phyloP scores from a whole-genome alignment of 306 rosid genomes.

The Lablab purpureus region DNA sequence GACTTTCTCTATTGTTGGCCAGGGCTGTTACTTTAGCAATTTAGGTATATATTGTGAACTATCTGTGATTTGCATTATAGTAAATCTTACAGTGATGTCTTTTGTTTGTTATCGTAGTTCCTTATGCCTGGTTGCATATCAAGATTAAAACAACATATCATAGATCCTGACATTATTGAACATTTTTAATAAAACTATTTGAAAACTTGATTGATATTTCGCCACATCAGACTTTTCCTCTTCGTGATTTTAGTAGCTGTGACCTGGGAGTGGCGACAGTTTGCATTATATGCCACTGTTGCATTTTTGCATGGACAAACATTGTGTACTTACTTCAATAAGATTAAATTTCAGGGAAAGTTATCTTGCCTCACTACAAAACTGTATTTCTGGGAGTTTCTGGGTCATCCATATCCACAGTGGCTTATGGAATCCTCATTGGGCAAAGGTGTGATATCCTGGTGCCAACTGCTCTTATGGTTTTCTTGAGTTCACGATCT shows the following conservation, averaged over 20 bases:
- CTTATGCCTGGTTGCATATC: slow-evolving; percentile 33
- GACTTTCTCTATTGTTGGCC: slow-evolving; percentile 11
- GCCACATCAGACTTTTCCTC: neutral
- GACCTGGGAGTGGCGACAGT: slow-evolving; percentile 27
- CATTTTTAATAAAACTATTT: slow-evolving; percentile 21
- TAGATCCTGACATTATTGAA: slow-evolving; percentile 6
- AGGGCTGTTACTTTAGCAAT: slow-evolving; percentile 31
- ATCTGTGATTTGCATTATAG: neutral
- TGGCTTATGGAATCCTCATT: slow-evolving; percentile 75
- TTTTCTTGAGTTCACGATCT: slow-evolving; percentile 14
- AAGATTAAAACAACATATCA: slow-evolving; percentile 35
- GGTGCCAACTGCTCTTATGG: slow-evolving; percentile 16
- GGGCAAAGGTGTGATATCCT: slow-evolving; percentile 70
- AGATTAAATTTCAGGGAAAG: slow-evolving; percentile 53
- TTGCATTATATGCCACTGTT: slow-evolving; percentile 31
- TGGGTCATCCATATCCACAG: slow-evolving; percentile 49
- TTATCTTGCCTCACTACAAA: slow-evolving; percentile 54
- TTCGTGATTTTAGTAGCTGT: slow-evolving; percentile 22
- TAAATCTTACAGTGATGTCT: slow-evolving; percentile 26
- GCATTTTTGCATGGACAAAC: slow-evolving; percentile 30
- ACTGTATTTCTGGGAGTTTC: slow-evolving; percentile 45
- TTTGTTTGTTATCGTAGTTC: slow-evolving; percentile 23
- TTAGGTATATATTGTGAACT: slow-evolving; percentile 24
- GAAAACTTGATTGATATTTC: slow-evolving; percentile 34
- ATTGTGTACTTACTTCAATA: slow-evolving; percentile 33